phyloP scores from a whole-genome alignment of 345 rosid species.

The Pseudoturritis turrita region DNA sequence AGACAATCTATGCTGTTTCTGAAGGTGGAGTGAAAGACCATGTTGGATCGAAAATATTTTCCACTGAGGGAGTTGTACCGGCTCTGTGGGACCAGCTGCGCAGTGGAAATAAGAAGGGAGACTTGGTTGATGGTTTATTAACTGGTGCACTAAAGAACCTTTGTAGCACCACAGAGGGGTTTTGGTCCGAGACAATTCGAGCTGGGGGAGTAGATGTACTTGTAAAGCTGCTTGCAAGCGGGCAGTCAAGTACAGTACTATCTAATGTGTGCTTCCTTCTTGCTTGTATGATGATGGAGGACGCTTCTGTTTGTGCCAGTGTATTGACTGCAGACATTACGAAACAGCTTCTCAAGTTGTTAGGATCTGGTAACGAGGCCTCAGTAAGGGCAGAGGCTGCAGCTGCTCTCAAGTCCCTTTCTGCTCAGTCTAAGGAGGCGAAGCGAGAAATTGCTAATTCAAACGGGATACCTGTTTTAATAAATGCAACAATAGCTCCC shows the following conservation, averaged over 20 bases:
- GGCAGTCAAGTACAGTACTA: conserved; percentile 77
- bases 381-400: conserved; percentile 99
- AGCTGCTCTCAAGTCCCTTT: conserved; percentile 92
- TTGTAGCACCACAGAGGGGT: conserved; percentile 90
- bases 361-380: conserved; percentile 95
- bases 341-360: conserved; percentile 74
- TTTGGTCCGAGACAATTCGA: conserved; percentile 88
- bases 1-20: conserved; percentile 93
- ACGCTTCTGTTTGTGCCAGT: conserved; percentile 79
- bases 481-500: conserved; percentile 98
- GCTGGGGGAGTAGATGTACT: conserved; percentile 98
- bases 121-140: conserved; percentile 83
- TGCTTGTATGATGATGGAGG: conserved; percentile 94
- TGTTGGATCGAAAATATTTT: conserved; percentile 97
- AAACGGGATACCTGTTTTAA: conserved; percentile 89
- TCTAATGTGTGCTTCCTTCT: conserved; percentile 96
- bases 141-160: conserved; percentile 94
- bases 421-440: conserved; percentile 91
- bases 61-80: conserved; percentile 99
- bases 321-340: conserved; percentile 88
- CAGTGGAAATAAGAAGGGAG: conserved; percentile 70
- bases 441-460: conserved; percentile 79
- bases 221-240: conserved; percentile 82
- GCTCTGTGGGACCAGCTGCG: conserved; percentile 81
- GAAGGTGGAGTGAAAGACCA: conserved; percentile 96